Evolutionary conservation across 768 basidiomycete species (phyloP), one percentile per base, ranked within the genome.

Genomic region (Melanogaster broomeanus): DNA sequence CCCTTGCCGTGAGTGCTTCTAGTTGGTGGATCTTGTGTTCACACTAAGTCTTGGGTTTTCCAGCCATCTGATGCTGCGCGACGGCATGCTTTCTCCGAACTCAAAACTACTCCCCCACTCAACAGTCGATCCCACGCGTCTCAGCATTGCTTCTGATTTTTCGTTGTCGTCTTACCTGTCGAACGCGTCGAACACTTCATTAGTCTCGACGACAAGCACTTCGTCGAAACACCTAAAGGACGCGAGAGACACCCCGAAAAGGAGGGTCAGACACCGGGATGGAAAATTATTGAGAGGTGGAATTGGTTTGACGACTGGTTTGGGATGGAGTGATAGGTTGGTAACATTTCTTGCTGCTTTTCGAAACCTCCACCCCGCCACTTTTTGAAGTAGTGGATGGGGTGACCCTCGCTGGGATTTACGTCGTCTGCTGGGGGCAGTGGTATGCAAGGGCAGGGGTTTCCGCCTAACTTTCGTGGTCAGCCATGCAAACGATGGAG

Each of bases 241-340:
- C 44, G 67, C 77, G 22, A 72, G 83, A 2, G 81, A 88, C 58
- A 87, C 84, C 0, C 76, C 74, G 0, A 75, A 69, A 59, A 70
- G 85, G 33, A 69, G 83, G 28, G 75, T 77, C 1, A 71, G 86
- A 24, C 86, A 87, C 64, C 78, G 84, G 3, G 85, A 88, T 58
- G 85, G 84, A 0, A 69, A 66, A 30, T 51, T 81, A 16, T 67
- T 88, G 49, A 66, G 72, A 42, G 86, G 84, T 1, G 86, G 86
- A 2, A 77, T 87, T 46, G 86, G 86, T 2, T 62, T 88, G 48
- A 88, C 86, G 5, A 88, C 86, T 8, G 86, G 86, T 6, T 67
- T 88, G 13, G 86, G 86, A 1, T 88, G 86, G 86, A 86, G 84
- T 58, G 86, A 88, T 58, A 85, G 84, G 82, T 85, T 31, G 13